Base-by-base conservation (phyloP, 345 rosid species). In the Acer saccharum region DNA sequence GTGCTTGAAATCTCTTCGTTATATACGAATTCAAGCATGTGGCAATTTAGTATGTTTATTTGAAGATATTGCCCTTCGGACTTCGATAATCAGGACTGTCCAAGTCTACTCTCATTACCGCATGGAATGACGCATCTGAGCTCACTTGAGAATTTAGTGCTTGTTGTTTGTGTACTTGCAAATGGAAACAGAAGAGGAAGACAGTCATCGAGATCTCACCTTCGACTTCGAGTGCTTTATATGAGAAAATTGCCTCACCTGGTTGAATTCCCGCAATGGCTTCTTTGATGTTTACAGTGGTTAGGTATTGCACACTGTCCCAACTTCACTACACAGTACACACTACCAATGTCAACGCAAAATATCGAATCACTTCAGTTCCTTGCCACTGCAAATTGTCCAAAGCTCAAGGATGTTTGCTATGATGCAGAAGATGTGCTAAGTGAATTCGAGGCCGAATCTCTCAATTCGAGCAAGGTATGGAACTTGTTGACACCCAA, bases 211-310 rank as follows among this genome's bases (percentile, higher is more conserved):
- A 27, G 57, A 65, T 1, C n/a, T 35, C 20, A 16, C 67, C 85
- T 84, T 57, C 72, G 17, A 11, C 85, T 84, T 57, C 72, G 17
- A 11, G 14, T 62, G 11, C 7, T 84, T 41, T 52, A 10, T 21
- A 60, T 77, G 14, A 25, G 10, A 7, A 52, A 54, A 20, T 44
- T 84, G 17, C 81, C 81, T 10, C 72, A 69, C 21, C 7, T 84
- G 32, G 77, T 20, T 11, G 60, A 54, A 5, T 46, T 84, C 2
- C 87, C 87, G 2, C 27, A 60, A 44, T 83, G 86, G 88, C 79
- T 80, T 67, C 52, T 84, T 57, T 52, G 58, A 58, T 44, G 43
- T 8, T 81, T 80, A 39, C 65, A 78, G 21, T 2, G 2, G 32
- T 29, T 29, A 29, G 32, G 32, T 29, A 29, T 29, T 29, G 32